Percentiles rank a stretch among this genome's conserved stretches.
Conservation (phyloP, 2,329 filamentous ascomycete species). For the Nothophaeocryptopus gaeumannii region DNA sequence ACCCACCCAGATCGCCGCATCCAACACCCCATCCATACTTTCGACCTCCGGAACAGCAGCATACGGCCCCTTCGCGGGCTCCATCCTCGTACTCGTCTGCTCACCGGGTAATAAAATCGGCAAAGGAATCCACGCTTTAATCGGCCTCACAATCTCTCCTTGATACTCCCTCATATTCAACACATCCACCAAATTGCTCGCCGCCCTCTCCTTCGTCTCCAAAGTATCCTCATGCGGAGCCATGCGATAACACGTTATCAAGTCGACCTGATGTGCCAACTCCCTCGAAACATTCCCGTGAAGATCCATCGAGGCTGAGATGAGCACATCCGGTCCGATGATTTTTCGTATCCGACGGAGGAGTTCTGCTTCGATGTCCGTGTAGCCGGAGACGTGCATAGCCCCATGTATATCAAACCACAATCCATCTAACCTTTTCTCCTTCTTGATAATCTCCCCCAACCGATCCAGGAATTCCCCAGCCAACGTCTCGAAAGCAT, state of each 20-base stretch:
- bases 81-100: constrained; percentile 21
- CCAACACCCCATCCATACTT: constrained; percentile 13
- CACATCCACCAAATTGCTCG: constrained; percentile 17
- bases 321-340: constrained; percentile 17
- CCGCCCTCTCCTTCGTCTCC: constrained; percentile 21
- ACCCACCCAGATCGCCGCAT: constrained; percentile 23
- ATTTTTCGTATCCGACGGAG: constrained; percentile 17
- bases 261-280: constrained; percentile 16
- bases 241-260: constrained; percentile 21
- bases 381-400: constrained; percentile 22
- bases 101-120: constrained; percentile 22
- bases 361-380: constrained; percentile 22
- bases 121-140: constrained; percentile 23
- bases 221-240: constrained; percentile 22
- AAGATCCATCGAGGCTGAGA: constrained; percentile 24
- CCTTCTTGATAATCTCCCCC: background rate
- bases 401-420: constrained; percentile 26
- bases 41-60: constrained; percentile 17
- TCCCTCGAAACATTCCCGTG: constrained; percentile 23
- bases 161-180: background rate
- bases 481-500: constrained; percentile 20
- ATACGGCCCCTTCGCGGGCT: constrained; percentile 21
- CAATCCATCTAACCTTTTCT: constrained; percentile 14
- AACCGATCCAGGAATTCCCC: constrained; percentile 15
- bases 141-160: constrained; percentile 5